These are phyloP conservation scores for Nitzschia inconspicua DNA, from an alignment of 108 stramenopile species.

Conservation along the genomic window DNA sequence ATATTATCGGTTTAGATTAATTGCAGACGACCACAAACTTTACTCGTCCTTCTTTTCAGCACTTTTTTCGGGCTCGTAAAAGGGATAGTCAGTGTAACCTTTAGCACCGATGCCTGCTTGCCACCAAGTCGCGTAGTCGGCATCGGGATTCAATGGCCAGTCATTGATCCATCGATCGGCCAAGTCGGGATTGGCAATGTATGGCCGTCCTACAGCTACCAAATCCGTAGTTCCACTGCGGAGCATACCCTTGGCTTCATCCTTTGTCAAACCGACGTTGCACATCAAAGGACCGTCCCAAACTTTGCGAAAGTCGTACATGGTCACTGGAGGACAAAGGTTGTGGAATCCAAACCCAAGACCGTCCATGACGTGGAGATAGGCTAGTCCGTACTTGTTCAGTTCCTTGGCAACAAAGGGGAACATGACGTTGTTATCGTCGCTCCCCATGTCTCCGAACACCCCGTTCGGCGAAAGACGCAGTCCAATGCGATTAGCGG, in stretches of 20 bases:
- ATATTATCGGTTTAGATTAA: too few species aligned
- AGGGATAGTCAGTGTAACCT: constrained; percentile 73
- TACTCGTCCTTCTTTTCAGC: constrained; percentile 9
- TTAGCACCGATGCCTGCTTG: constrained; percentile 31
- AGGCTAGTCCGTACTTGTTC: constrained; percentile 49
- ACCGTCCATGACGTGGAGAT: constrained; percentile 75
- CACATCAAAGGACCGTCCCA: constrained; percentile 61
- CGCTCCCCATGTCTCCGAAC: constrained; percentile 58
- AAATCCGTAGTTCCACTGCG: constrained; percentile 57
- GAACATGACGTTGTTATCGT: constrained; percentile 56
- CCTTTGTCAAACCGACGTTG: constrained; percentile 64
- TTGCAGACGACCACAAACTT: too few species aligned
- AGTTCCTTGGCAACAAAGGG: constrained; percentile 37
- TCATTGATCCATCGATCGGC: constrained; percentile 52
- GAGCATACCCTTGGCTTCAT: constrained; percentile 55
- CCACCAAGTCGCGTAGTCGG: constrained; percentile 52
- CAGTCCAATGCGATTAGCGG: constrained; percentile 54
- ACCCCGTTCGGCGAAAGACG: constrained; percentile 79
- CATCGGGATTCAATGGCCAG: constrained; percentile 36
- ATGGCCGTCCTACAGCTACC: constrained; percentile 64
- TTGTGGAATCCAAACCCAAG: constrained; percentile 67
- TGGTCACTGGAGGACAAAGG: constrained; percentile 31
- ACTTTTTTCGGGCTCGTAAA: constrained; percentile 24
- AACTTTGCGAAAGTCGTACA: constrained; percentile 28
- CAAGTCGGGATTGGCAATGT: constrained; percentile 81